Conservation (phyloP, 768 basidiomycete genomes). For the Pleurotus djamor region DNA sequence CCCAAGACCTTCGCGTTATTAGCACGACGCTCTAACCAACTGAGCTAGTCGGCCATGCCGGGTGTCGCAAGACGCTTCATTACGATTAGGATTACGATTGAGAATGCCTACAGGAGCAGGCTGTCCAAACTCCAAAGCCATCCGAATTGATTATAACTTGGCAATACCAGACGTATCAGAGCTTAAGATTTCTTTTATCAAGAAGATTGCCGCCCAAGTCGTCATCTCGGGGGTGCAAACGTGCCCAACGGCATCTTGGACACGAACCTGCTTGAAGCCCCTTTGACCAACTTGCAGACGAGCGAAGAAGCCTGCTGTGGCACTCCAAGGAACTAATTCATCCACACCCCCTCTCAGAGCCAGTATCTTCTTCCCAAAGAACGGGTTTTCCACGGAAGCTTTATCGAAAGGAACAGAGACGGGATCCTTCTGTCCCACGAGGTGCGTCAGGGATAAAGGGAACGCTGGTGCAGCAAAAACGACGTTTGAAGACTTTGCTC, state of each 20-base stretch:
- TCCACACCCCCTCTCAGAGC: constrained; percentile 70
- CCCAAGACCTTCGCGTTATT: constrained; percentile 74
- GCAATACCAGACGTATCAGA: not conserved
- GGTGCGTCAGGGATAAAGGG: constrained; percentile 47
- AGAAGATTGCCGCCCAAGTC: constrained; percentile 35
- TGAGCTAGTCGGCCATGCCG: constrained; percentile 69
- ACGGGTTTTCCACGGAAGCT: constrained; percentile 46
- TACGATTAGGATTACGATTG: too few species aligned
- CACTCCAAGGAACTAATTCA: constrained; percentile 62
- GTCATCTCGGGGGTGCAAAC: constrained; percentile 62
- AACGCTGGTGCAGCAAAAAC: constrained; percentile 49
- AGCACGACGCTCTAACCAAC: constrained; percentile 86
- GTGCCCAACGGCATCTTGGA: constrained; percentile 61
- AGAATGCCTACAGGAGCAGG: too few species aligned
- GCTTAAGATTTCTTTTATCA: constrained; percentile 13
- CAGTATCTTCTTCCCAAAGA: constrained; percentile 70
- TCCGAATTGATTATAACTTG: too few species aligned
- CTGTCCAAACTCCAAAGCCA: too few species aligned
- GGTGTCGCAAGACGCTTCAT: too few species aligned
- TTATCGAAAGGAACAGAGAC: constrained; percentile 37
- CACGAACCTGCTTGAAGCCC: constrained; percentile 55
- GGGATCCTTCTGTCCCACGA: constrained; percentile 48
- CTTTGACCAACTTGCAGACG: constrained; percentile 45
- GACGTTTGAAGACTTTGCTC: constrained; percentile 47
- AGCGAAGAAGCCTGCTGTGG: constrained; percentile 55